Evolutionary conservation across 306 rosid species (phyloP).

Genomic region (Glycine latifolia): DNA sequence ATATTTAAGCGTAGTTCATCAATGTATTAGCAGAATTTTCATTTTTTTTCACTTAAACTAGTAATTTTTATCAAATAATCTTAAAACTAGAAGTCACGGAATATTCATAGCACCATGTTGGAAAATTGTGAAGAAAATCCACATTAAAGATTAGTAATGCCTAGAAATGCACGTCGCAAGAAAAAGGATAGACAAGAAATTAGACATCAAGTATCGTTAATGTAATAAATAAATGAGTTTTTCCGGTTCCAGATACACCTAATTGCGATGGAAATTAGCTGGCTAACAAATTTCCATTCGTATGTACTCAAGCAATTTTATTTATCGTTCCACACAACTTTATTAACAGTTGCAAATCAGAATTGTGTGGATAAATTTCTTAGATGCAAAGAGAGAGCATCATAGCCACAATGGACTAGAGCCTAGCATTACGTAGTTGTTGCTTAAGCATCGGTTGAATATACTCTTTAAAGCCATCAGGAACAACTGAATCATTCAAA

Average conservation of each 20-base stretch:
- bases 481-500: slow-evolving; percentile 81
- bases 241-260: neutral
- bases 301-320: neutral
- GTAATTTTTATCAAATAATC: too few species aligned
- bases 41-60: too few species aligned
- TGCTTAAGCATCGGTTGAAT: slow-evolving; percentile 89
- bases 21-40: too few species aligned
- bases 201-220: neutral
- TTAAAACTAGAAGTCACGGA: too few species aligned
- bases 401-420: slow-evolving; percentile 51
- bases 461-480: slow-evolving; percentile 83
- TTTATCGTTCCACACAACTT: slow-evolving; percentile 18
- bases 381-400: neutral
- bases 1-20: too few species aligned
- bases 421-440: slow-evolving; percentile 83
- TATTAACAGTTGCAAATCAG: slow-evolving; percentile 2
- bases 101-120: neutral
- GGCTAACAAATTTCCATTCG: neutral
- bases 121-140: neutral
- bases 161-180: neutral
- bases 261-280: slow-evolving; percentile 3
- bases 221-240: neutral
- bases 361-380: neutral
- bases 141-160: neutral
- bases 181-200: neutral